A percentile compares a stretch with the other conserved stretches of the same genome.
phyloP scores from a whole-genome alignment of 441 rosid species.

The Brassica balearica region DNA sequence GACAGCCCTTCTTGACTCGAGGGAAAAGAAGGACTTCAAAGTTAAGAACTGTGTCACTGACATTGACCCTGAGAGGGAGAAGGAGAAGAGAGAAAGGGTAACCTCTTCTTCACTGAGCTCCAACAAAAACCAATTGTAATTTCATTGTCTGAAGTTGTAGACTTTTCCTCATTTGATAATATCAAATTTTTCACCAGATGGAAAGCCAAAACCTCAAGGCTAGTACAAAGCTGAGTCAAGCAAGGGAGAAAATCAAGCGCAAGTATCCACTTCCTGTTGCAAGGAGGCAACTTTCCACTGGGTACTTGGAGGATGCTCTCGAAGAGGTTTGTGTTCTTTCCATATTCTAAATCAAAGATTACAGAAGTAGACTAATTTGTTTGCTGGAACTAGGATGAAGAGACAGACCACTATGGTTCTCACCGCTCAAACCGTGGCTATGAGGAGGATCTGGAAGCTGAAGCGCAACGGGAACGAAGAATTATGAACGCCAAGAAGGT shows the following conservation, averaged over 20 bases:
- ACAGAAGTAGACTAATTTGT: conserved; percentile 24
- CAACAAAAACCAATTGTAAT: background rate
- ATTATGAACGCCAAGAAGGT: conserved; percentile 98
- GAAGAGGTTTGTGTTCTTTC: conserved; percentile 73
- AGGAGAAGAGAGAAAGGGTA: conserved; percentile 97
- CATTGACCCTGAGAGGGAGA: conserved; percentile 98
- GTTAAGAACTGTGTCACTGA: conserved; percentile 96
- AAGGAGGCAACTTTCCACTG: conserved; percentile 89
- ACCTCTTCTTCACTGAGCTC: conserved; percentile 39
- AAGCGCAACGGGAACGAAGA: conserved; percentile 88
- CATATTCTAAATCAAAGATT: conserved; percentile 22
- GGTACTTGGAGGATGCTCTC: conserved; percentile 93
- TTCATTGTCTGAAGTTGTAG: conserved; percentile 9
- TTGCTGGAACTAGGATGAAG: conserved; percentile 71
- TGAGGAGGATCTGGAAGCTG: conserved; percentile 93
- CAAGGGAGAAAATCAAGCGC: conserved; percentile 84
- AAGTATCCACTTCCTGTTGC: conserved; percentile 80
- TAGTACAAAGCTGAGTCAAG: conserved; percentile 80
- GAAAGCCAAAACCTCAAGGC: conserved; percentile 94
- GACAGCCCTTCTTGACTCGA: conserved; percentile 97
- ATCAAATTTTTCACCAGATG: conserved; percentile 59
- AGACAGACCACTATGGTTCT: conserved; percentile 78
- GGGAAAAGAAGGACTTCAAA: conserved; percentile 81
- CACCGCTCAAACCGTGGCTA: conserved; percentile 78
- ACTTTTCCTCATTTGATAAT: conserved; percentile 22